Base-by-base conservation (phyloP, 129 eudicot species). In the Calendula officinalis region DNA sequence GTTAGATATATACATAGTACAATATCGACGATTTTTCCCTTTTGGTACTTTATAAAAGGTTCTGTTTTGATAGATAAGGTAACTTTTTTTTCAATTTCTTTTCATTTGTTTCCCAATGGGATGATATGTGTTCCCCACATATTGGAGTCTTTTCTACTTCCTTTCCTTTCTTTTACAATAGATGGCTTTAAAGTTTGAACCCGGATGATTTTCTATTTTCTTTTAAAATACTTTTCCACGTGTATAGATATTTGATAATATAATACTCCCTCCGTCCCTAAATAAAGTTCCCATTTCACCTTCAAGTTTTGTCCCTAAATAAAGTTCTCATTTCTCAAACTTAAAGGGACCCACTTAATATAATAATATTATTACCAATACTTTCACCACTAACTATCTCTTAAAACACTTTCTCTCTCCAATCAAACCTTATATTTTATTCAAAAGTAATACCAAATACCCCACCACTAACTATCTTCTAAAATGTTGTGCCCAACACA, bases 141-240 rank as follows among this genome's bases (percentile, higher is more conserved):
- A 52, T 15, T 62, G 64, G 64, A 72, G 77, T 62, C 64, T 43
- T 72, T 52, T 62, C 77, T 72, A 72, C 77, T 72, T 72, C 62
- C 43, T 72, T 22, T 12, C 70, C 56, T 10, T 3, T 62, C 64
- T 72, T 72, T 72, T 35, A 35, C 70, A 44, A 64, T 35, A 36
- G 71, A 62, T 51, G 77, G 71, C 71, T 72, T 63, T 16, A 72
- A 72, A 72, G 66, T 63, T 62, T 63, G 58, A 64, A 72, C 44
- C 70, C 47, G 47, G 16, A 42, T 53, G 56, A 52, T 41, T 72
- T n/a, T 62, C 47, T 38, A 30, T 71, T 62, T 42, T 62, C 63
- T 51, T 62, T 17, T 47, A 59, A 52, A 15, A 22, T 13, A 49
- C 46, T 72, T 72, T 72, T 62, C 77, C 64, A 71, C 70, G 69